Conservation (phyloP, 495 filamentous ascomycete species). For the Platismatia glauca region DNA sequence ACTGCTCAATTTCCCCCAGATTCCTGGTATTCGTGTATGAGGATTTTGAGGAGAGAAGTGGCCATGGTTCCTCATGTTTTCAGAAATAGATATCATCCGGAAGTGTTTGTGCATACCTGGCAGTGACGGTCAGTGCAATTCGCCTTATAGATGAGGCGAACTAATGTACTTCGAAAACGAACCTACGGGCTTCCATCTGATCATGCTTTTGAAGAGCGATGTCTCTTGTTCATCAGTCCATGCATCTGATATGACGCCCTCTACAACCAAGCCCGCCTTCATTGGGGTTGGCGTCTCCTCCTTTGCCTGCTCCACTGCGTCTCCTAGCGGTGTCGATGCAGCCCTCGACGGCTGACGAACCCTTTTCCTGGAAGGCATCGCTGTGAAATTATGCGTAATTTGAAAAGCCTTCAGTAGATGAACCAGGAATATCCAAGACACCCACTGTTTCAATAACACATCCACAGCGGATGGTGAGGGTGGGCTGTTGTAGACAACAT, state of each 20-base stretch:
- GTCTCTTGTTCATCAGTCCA: constrained; percentile 97
- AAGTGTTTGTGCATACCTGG: constrained; percentile 96
- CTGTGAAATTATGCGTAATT: neutral
- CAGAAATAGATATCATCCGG: constrained; percentile 81
- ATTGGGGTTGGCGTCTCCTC: constrained; percentile 33
- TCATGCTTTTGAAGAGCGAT: constrained; percentile 78
- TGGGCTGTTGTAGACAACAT: neutral
- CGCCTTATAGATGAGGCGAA: neutral
- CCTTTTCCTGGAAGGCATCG: constrained; percentile 73
- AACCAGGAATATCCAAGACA: neutral
- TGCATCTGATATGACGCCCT: constrained; percentile 46
- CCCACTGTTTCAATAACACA: neutral
- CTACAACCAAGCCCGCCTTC: constrained; percentile 3
- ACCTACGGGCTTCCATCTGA: constrained; percentile 94
- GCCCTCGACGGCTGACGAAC: constrained; percentile 30
- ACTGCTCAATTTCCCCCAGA: constrained; percentile 78
- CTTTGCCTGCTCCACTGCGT: constrained; percentile 32
- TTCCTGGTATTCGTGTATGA: constrained; percentile 80
- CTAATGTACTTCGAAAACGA: constrained; percentile 24
- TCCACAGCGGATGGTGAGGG: neutral
- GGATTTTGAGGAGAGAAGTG: constrained; percentile 36
- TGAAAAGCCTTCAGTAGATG: no score
- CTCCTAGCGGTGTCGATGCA: constrained; percentile 32
- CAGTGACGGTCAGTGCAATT: constrained; percentile 13
- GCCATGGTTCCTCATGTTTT: constrained; percentile 74